Conservation (phyloP, 148 eudicot genomes). For the Dianthus caryophyllus region DNA sequence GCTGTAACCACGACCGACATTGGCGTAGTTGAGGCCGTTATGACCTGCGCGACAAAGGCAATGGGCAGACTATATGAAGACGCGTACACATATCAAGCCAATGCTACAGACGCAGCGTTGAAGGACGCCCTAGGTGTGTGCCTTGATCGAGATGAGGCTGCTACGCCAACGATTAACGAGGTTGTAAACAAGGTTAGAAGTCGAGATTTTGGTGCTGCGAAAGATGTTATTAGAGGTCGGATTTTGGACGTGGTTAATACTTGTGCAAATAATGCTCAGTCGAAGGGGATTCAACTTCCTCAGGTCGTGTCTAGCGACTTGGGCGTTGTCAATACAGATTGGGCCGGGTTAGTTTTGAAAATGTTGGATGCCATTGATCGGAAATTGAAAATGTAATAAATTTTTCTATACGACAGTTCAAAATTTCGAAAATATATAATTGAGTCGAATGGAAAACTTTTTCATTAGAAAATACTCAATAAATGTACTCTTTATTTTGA, state of each 20-base stretch:
- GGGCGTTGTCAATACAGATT: background rate
- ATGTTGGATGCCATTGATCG: conserved; percentile 1
- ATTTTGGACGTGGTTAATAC: background rate
- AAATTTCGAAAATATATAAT: too few species aligned
- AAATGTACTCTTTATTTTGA: too few species aligned
- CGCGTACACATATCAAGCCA: background rate
- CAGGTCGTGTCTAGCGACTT: background rate
- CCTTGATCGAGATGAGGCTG: background rate
- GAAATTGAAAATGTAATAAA: background rate
- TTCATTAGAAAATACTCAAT: too few species aligned
- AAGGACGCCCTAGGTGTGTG: conserved; percentile 9
- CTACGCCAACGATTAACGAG: background rate
- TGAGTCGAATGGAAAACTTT: too few species aligned
- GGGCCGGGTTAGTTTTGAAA: background rate
- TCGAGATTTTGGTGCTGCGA: conserved; percentile 9
- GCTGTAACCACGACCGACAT: conserved; percentile 10
- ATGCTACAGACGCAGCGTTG: background rate
- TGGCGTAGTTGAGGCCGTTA: background rate
- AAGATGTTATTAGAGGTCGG: background rate
- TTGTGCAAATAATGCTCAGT: background rate
- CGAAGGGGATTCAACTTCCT: conserved; percentile 19
- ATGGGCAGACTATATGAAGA: background rate
- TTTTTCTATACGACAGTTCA: too few species aligned
- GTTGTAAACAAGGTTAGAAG: background rate
- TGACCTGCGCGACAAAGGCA: conserved; percentile 8